Conservation (phyloP, 78 protist genomes). For the Dictyostelium capitatum region DNA sequence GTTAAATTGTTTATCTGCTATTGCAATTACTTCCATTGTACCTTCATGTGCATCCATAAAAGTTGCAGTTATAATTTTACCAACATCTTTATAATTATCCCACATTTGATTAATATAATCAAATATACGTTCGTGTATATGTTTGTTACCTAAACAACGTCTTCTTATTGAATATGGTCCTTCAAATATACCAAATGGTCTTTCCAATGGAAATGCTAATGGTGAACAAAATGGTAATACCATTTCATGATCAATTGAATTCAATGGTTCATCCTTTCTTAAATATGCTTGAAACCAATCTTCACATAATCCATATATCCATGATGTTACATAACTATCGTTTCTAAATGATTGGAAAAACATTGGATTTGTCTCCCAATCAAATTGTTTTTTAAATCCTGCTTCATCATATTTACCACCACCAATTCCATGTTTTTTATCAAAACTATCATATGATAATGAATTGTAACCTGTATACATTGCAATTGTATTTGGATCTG, state of each 20-base stretch:
- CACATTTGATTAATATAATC: conserved; percentile 45
- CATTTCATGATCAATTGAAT: conserved; percentile 48
- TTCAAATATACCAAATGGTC: conserved; percentile 34
- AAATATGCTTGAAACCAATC: conserved; percentile 61
- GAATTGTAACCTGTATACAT: conserved; percentile 75
- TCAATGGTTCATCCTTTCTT: neutral
- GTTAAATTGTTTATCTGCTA: conserved; percentile 12
- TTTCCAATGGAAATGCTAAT: conserved; percentile 27
- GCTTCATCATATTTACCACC: neutral
- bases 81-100: conserved; percentile 41
- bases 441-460: neutral
- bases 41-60: conserved; percentile 72
- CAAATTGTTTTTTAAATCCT: neutral
- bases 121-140: conserved; percentile 22
- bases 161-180: conserved; percentile 56
- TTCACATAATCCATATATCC: conserved; percentile 59
- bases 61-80: conserved; percentile 41
- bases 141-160: conserved; percentile 50
- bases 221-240: conserved; percentile 71
- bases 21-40: conserved; percentile 51
- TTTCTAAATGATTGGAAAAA: conserved; percentile 62
- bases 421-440: neutral
- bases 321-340: conserved; percentile 52
- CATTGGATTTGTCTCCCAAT: conserved; percentile 40
- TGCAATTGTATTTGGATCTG: conserved; percentile 52